Evolutionary conservation across 768 basidiomycete species (phyloP).

Genomic region (Rhodocollybia butyracea): DNA sequence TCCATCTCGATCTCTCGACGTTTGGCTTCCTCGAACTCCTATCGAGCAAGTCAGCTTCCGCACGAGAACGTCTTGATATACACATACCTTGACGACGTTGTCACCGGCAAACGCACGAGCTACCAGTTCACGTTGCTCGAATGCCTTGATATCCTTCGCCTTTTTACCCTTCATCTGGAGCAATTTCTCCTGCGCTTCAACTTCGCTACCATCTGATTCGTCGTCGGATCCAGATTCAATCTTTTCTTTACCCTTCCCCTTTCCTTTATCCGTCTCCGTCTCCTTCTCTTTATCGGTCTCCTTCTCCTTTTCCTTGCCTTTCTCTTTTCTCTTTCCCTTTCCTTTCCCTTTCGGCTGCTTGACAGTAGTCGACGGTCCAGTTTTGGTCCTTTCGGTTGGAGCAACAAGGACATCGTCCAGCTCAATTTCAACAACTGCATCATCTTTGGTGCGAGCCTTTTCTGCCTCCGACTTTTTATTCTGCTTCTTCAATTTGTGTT

Average conservation of each 20-base stretch:
- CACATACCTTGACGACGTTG: slow-evolving; percentile 82
- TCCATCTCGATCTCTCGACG: slow-evolving; percentile 79
- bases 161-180: slow-evolving; percentile 39
- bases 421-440: slow-evolving; percentile 78
- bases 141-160: slow-evolving; percentile 49
- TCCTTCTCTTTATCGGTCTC: slow-evolving; percentile 31
- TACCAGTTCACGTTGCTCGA: slow-evolving; percentile 90
- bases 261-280: too few species aligned
- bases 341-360: too few species aligned
- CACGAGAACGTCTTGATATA: neutral
- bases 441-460: slow-evolving; percentile 60
- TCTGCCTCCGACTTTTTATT: slow-evolving; percentile 53
- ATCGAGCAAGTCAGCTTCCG: neutral
- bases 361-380: too few species aligned
- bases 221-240: slow-evolving; percentile 36
- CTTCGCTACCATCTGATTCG: slow-evolving; percentile 56
- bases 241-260: slow-evolving; percentile 39
- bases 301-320: slow-evolving; percentile 39
- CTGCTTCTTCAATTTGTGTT: slow-evolving; percentile 71
- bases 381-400: too few species aligned
- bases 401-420: slow-evolving; percentile 43
- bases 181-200: slow-evolving; percentile 63
- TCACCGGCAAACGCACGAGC: slow-evolving; percentile 96
- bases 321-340: neutral
- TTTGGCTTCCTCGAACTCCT: slow-evolving; percentile 90